Conservation (phyloP, 257 asterid genomes). For the Penstemon davidsonii region DNA sequence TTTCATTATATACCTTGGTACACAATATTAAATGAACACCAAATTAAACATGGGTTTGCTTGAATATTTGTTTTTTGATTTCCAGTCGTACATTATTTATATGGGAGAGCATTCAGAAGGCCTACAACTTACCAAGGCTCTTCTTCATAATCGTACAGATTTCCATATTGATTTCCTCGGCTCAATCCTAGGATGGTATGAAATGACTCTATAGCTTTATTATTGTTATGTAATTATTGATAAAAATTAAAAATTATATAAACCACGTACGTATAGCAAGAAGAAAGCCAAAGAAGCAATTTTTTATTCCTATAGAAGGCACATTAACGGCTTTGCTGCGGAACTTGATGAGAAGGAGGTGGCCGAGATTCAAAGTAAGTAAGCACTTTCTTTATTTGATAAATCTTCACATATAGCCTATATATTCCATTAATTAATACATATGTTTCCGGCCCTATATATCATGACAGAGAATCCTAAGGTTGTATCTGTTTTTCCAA, state of each 20-base stretch:
- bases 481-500: constrained; percentile 40
- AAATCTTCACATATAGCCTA: background rate
- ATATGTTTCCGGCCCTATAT: background rate
- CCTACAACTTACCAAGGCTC: constrained; percentile 22
- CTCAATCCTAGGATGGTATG: constrained; percentile 44
- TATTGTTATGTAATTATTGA: background rate
- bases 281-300: constrained; percentile 42
- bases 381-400: background rate
- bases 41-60: background rate
- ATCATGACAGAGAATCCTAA: constrained; percentile 36
- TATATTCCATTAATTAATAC: background rate
- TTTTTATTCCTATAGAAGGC: constrained; percentile 41
- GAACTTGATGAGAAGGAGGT: constrained; percentile 42
- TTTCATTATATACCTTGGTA: background rate
- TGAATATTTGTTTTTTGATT: no score
- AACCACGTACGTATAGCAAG: constrained; percentile 18
- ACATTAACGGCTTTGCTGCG: constrained; percentile 58
- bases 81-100: constrained; percentile 46
- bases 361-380: constrained; percentile 32
- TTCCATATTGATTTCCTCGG: constrained; percentile 42
- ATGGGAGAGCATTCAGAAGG: constrained; percentile 52
- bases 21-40: background rate
- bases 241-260: background rate
- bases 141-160: constrained; percentile 32
- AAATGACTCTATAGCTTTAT: background rate